These are phyloP conservation scores for Aspergillus pseudonomiae DNA, from an alignment of 2,329 filamentous ascomycete genomes.

Conservation along the genomic window DNA sequence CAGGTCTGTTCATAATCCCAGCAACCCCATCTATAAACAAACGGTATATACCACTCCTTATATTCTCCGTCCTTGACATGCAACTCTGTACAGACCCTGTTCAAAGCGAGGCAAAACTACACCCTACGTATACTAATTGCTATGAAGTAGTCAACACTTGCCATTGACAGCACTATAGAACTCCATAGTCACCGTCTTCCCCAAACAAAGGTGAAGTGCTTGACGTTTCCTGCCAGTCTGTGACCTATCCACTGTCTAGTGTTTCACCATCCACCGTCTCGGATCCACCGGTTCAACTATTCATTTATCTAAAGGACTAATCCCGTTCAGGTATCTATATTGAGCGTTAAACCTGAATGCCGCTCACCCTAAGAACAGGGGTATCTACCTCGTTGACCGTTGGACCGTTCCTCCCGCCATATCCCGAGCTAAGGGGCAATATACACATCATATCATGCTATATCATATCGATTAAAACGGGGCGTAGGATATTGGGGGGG, in stretches of 20 bases:
- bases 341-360: neutral
- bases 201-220: neutral
- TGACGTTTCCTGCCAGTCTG: constrained; percentile 21
- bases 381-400: neutral
- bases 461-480: neutral
- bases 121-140: neutral
- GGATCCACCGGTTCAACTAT: constrained; percentile 14
- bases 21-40: neutral
- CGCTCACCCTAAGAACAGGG: neutral
- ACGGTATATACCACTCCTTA: neutral
- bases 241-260: constrained; percentile 22
- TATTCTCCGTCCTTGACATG: neutral
- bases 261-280: constrained; percentile 26
- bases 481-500: neutral
- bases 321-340: neutral
- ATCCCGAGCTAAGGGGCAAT: neutral
- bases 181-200: neutral
- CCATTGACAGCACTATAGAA: neutral
- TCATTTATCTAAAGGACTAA: neutral
- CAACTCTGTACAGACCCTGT: neutral
- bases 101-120: neutral
- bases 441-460: neutral
- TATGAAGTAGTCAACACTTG: neutral
- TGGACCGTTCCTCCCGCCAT: neutral
- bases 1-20: neutral